Base-by-base conservation (phyloP, 352 stramenopile species). In the Phytophthora hybrid region DNA sequence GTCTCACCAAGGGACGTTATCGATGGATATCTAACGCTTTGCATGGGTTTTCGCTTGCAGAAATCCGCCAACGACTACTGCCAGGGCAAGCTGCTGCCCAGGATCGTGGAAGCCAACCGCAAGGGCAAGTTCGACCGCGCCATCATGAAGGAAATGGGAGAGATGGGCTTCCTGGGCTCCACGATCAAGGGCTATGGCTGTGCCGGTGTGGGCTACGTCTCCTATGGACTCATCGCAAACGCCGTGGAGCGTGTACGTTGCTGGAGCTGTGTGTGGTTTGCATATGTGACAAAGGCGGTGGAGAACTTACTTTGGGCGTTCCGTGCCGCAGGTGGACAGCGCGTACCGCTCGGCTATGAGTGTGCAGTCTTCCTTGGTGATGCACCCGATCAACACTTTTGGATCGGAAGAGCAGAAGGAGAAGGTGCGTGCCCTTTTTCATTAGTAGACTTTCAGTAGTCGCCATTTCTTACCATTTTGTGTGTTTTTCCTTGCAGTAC, bases 351-450 rank as follows among this genome's bases (percentile, higher is more conserved):
- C 94, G 41, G 96, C 97, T 54, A 99, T 99, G 95, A 98, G 91
- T 71, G 97, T 99, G 32, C 98, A 99, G 82, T 98, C 92, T 59
- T 98, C 93, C 49, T 81, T 99, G 18, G 98, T 99, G 32, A 99
- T 99, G 97, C 94, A 98, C 82, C 97, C 97, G 46, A 99, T 99
- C 81, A 98, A 99, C 80, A 95, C 89, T 6, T 99, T 99, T 74
- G 98, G 97, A 19, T 98, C 89, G 55, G 96, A 99, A 18, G 89
- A 98, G 63, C 92, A 99, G 77, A 99, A 98, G 84, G 83, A 97
- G 26, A 99, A 98, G 79, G 85, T 93, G 10, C 4, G 71, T 57
- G 18, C 3, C 9, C 6, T 4, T 49, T 53, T 53, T 53, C 10
- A n/a, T 19, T n/a, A 47, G 39, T 47, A 47, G 11, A n/a, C 19